Conservation (phyloP, 768 basidiomycete genomes). For the Asterophora parasitica region DNA sequence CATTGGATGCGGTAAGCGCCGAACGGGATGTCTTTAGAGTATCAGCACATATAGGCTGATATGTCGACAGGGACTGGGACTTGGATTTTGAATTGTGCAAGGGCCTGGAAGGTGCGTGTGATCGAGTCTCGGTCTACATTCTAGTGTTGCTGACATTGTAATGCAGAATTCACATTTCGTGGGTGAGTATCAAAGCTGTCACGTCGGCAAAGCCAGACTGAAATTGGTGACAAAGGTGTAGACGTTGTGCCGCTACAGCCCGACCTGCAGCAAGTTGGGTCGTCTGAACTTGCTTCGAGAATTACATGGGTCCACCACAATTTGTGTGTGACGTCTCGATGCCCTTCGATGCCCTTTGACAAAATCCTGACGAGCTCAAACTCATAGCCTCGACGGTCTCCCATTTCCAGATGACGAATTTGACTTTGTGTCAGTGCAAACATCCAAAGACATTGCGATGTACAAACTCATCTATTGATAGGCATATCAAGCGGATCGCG, state of each 20-base stretch:
- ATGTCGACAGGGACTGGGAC: slow-evolving; percentile 54
- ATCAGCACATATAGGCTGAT: neutral
- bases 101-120: slow-evolving; percentile 53
- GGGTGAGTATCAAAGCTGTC: slow-evolving; percentile 30
- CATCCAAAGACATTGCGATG: neutral
- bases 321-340: slow-evolving; percentile 42
- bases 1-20: slow-evolving; percentile 61
- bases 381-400: slow-evolving; percentile 54
- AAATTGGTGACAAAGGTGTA: slow-evolving; percentile 36
- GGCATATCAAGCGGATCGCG: slow-evolving; percentile 67
- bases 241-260: slow-evolving; percentile 73
- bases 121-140: slow-evolving; percentile 1
- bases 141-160: slow-evolving; percentile 1
- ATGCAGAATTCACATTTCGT: slow-evolving; percentile 55
- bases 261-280: slow-evolving; percentile 56
- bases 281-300: slow-evolving; percentile 49
- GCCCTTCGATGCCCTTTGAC: slow-evolving; percentile 2
- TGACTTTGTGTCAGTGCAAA: slow-evolving; percentile 61
- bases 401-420: slow-evolving; percentile 72
- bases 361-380: slow-evolving; percentile 6
- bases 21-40: neutral
- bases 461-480: slow-evolving; percentile 21
- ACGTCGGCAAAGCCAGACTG: neutral
- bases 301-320: slow-evolving; percentile 72
- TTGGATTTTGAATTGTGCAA: slow-evolving; percentile 66